These are phyloP conservation scores for Plectosphaerella cucumerina DNA, from an alignment of 2,329 filamentous ascomycete genomes.

Conservation along the genomic window DNA sequence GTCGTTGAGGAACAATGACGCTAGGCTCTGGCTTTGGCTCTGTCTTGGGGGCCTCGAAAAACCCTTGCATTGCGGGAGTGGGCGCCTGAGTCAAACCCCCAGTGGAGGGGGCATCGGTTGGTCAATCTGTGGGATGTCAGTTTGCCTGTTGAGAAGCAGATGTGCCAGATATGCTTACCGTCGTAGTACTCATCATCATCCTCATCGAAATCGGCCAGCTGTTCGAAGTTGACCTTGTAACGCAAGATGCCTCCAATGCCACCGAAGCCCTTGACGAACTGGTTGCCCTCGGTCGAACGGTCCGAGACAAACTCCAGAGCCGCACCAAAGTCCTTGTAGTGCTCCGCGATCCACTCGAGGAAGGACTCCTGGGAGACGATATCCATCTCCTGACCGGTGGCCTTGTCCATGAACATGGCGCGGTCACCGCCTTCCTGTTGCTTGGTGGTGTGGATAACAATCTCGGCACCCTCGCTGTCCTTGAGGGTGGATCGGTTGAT, in stretches of 20 bases:
- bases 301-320: slow-evolving; percentile 96
- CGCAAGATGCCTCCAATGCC: slow-evolving; percentile 95
- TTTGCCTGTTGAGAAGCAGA: neutral
- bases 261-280: slow-evolving; percentile 99
- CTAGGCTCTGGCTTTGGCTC: slow-evolving; percentile 15
- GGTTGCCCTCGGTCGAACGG: slow-evolving; percentile 95
- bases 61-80: slow-evolving; percentile 27
- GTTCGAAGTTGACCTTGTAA: slow-evolving; percentile 99
- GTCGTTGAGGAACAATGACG: slow-evolving; percentile 36
- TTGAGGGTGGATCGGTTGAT: slow-evolving; percentile 90
- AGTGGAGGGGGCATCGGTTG: slow-evolving; percentile 81
- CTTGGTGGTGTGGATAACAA: slow-evolving; percentile 85
- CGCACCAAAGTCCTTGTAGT: slow-evolving; percentile 97
- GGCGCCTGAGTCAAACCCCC: slow-evolving; percentile 75
- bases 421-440: slow-evolving; percentile 71
- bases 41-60: slow-evolving; percentile 23
- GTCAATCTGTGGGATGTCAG: slow-evolving; percentile 63
- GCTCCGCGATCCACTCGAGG: slow-evolving; percentile 99
- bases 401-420: slow-evolving; percentile 88
- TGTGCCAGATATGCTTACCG: slow-evolving; percentile 31
- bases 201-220: slow-evolving; percentile 86
- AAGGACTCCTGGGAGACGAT: slow-evolving; percentile 82
- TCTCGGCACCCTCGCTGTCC: slow-evolving; percentile 66
- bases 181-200: slow-evolving; percentile 91
- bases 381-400: slow-evolving; percentile 97